A percentile compares a stretch with the other conserved stretches of the same genome.
These are phyloP conservation scores for Trichoderma sp. DNA, from an alignment of 2,329 filamentous ascomycete genomes.

Conservation along the genomic window DNA sequence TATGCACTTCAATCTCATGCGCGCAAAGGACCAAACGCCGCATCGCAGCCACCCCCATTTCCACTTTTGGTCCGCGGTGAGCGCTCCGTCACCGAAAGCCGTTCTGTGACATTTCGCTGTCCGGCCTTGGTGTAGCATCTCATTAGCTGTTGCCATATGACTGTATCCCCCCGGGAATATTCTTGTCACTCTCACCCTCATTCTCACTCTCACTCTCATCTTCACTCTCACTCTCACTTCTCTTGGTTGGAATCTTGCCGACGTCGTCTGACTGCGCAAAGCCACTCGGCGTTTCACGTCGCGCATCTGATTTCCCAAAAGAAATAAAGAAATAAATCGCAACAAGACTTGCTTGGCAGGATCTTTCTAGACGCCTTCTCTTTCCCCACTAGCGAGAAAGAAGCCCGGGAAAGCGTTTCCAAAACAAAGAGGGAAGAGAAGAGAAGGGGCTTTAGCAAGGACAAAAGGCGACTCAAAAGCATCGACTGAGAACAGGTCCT, in stretches of 20 bases:
- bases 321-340: not conserved
- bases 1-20: not conserved
- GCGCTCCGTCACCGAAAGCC: slow-evolving; percentile 14
- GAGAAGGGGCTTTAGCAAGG: not conserved
- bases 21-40: not conserved
- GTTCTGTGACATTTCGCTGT: not conserved
- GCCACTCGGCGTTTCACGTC: not conserved
- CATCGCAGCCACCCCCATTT: slow-evolving; percentile 18
- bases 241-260: not conserved
- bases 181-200: not conserved
- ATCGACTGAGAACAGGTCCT: not conserved
- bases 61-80: slow-evolving; percentile 18
- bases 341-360: not conserved
- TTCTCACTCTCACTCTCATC: not conserved
- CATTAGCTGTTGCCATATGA: not conserved
- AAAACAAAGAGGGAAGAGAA: not conserved
- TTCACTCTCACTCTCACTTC: not conserved
- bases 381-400: not conserved
- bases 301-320: not conserved
- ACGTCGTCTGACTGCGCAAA: not conserved
- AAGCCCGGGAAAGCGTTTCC: not conserved
- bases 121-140: not conserved
- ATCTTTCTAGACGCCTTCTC: not conserved
- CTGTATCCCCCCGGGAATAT: not conserved
- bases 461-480: not conserved